A percentile compares a stretch with the other conserved stretches of the same genome.
phyloP scores from a whole-genome alignment of 2,329 filamentous ascomycete genomes.

The Gaeumannomyces sp. region DNA sequence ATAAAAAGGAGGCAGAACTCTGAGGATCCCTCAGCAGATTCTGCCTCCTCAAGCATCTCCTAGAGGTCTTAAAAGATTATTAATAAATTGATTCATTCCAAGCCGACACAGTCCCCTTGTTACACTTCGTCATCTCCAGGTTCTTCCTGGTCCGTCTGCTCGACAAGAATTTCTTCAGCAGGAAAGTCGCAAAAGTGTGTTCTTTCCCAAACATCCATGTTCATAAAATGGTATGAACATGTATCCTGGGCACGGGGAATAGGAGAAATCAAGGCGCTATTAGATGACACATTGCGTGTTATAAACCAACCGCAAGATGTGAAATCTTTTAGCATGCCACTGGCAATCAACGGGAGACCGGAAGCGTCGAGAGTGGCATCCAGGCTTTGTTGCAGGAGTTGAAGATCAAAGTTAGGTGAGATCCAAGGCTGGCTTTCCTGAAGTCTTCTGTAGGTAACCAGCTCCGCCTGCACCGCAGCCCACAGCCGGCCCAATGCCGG shows the following conservation, averaged over 20 bases:
- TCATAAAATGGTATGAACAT: conserved; percentile 10
- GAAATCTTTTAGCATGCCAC: neutral
- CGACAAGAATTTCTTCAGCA: neutral
- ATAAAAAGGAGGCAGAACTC: too few relatives aligned
- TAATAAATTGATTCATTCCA: too few relatives aligned
- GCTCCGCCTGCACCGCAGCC: conserved; percentile 9
- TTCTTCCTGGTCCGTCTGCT: neutral
- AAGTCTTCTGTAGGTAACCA: conserved; percentile 9
- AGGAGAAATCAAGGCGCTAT: too few relatives aligned
- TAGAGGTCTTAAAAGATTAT: too few relatives aligned
- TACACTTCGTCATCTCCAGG: too few relatives aligned
- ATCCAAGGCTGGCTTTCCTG: conserved; percentile 2
- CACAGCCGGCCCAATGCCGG: conserved; percentile 6
- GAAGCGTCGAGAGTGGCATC: neutral
- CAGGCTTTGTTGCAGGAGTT: neutral
- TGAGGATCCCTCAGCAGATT: too few relatives aligned
- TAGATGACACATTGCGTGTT: too few relatives aligned
- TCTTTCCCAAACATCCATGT: conserved; percentile 9
- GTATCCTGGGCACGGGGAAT: conserved; percentile 5
- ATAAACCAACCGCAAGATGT: neutral
- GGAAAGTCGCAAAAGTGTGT: neutral
- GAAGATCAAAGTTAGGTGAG: conserved; percentile 5
- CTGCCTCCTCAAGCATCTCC: too few relatives aligned
- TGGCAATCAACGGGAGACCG: conserved; percentile 4
- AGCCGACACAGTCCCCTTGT: too few relatives aligned